Base-by-base conservation (phyloP, 495 filamentous ascomycete species). In the Penicillium angulare region DNA sequence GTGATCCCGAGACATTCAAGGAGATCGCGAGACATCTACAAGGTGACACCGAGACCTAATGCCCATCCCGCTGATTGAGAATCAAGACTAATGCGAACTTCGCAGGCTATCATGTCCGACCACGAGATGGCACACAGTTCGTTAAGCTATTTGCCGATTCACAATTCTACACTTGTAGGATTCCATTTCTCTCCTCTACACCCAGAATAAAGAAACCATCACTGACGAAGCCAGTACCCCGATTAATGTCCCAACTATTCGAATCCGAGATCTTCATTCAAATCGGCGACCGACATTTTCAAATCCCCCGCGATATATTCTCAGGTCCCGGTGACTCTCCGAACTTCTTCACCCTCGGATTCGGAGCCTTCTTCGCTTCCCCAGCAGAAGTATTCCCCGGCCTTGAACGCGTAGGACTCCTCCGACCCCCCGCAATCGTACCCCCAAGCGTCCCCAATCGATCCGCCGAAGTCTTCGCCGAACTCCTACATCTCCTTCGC, bases 341-440 rank as follows among this genome's bases (percentile, higher is more conserved):
- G 5, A 98, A 98, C 68, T 98, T 92, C 79, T 98, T 98, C 75
- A 84, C 90, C 5, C 80, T 98, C 6, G 92, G 92, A 43, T 96
- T 96, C 62, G 86, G 85, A 9, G 82, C 90, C 61, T 95, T 95
- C 75, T 95, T 97, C 71, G 82, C 84, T 21, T 83, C 83, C 1
- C 88, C 88, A 2, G 72, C 80, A 20, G 86, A 95, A 57, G 79
- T 90, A 35, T 96, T 96, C 59, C 92, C 92, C 0, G 93, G 93
- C 2, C 79, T 97, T 1, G 81, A 90, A 40, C 80, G 87, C 15
- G 79, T 83, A 45, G 83, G 83, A 15, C 82, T 97, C n/a, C 83
- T 98, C 9, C 88, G 92, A 6, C 92, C 92, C 2, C 92, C 92
- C 2, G 85, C 88, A 17, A 92, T 98, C 50, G 60, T 85, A 5